These are phyloP conservation scores for Tricholoma flavovirens DNA, from an alignment of 768 basidiomycete genomes.

Conservation along the genomic window DNA sequence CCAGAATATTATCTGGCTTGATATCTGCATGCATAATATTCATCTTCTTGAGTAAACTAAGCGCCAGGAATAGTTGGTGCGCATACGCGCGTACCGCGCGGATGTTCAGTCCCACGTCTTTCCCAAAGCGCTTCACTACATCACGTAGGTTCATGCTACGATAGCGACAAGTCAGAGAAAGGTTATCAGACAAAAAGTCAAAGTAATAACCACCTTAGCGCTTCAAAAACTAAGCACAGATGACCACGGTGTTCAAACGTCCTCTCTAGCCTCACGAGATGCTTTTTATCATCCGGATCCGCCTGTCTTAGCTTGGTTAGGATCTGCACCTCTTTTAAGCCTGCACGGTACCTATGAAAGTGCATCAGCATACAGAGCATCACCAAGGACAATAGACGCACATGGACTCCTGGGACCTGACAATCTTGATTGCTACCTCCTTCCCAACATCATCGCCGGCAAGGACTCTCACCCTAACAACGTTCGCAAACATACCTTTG, in stretches of 20 bases:
- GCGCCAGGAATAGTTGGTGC: slow-evolving; percentile 87
- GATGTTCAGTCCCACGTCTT: slow-evolving; percentile 94
- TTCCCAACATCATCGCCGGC: slow-evolving; percentile 48
- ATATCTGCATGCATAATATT: slow-evolving; percentile 98
- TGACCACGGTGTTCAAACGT: slow-evolving; percentile 98
- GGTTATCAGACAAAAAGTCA: no score
- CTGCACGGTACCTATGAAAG: slow-evolving; percentile 80
- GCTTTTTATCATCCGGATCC: slow-evolving; percentile 96
- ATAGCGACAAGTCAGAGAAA: slow-evolving; percentile 3
- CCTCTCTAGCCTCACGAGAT: slow-evolving; percentile 85
- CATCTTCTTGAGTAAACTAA: slow-evolving; percentile 80
- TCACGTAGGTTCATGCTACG: slow-evolving; percentile 95
- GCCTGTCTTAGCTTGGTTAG: slow-evolving; percentile 81
- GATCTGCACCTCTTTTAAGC: slow-evolving; percentile 87
- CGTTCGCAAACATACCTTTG: slow-evolving; percentile 98
- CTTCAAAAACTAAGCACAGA: slow-evolving; percentile 93
- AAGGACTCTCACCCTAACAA: slow-evolving; percentile 83
- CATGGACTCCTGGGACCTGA: slow-evolving; percentile 96
- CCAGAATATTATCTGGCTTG: slow-evolving; percentile 97
- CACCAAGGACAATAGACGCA: slow-evolving; percentile 34
- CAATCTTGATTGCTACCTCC: slow-evolving; percentile 98
- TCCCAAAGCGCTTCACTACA: slow-evolving; percentile 96
- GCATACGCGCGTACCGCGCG: slow-evolving; percentile 98
- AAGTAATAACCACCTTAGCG: slow-evolving; percentile 55
- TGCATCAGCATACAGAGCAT: slow-evolving; percentile 2